Conservation (phyloP, 148 eudicot species). For the Polygonum maritimum region DNA sequence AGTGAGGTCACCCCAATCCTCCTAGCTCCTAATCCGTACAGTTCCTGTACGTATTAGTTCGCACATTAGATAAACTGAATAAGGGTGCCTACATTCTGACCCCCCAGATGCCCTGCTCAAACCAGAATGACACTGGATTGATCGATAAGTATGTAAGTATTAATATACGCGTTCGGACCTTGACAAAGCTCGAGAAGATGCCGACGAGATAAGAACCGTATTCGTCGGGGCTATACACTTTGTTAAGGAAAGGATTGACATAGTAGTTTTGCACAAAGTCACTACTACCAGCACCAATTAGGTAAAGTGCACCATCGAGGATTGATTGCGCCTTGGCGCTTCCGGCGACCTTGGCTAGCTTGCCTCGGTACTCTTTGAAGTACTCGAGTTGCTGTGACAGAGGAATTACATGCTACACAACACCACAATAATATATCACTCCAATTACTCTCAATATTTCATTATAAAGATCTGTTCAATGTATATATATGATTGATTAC, state of each 20-base stretch:
- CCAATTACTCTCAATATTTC: neutral
- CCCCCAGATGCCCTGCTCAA: no score
- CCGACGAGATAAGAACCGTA: constrained; percentile 56
- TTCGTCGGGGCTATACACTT: constrained; percentile 58
- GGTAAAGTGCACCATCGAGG: constrained; percentile 44
- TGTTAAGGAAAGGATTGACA: constrained; percentile 61
- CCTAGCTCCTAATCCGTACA: constrained; percentile 75
- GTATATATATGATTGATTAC: constrained; percentile 19
- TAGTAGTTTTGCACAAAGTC: constrained; percentile 87
- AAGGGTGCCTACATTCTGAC: no score
- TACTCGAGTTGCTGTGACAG: constrained; percentile 62
- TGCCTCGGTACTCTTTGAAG: constrained; percentile 76
- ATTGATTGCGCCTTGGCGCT: constrained; percentile 54
- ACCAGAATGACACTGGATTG: no score
- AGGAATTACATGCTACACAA: constrained; percentile 65
- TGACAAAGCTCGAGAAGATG: constrained; percentile 46
- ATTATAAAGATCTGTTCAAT: no score
- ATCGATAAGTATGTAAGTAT: no score
- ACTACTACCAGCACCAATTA: constrained; percentile 66
- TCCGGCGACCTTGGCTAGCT: constrained; percentile 57
- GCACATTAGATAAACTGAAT: no score
- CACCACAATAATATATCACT: neutral
- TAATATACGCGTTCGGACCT: constrained; percentile 23
- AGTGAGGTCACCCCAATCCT: constrained; percentile 87
- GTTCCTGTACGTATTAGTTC: constrained; percentile 21